Evolutionary conservation across 2,329 filamentous ascomycete genomes (phyloP).

Genomic region (Fusarium sp.): DNA sequence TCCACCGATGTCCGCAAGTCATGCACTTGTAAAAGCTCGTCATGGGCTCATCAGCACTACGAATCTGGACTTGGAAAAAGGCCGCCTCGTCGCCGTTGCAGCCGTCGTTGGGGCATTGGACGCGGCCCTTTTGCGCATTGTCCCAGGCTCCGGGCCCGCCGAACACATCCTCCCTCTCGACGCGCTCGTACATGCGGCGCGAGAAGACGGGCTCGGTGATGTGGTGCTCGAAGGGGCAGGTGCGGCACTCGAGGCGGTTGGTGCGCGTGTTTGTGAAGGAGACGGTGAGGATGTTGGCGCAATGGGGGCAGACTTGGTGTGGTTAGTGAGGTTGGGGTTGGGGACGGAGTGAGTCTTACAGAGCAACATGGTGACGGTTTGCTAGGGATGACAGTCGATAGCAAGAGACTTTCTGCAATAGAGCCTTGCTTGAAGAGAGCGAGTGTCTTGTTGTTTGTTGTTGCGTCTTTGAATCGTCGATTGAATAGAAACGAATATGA

Average conservation of each 20-base stretch:
- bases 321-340: constrained; percentile 30
- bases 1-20: constrained; percentile 74
- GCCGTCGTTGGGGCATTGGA: constrained; percentile 83
- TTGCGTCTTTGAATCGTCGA: background rate
- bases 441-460: background rate
- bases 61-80: constrained; percentile 97
- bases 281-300: constrained; percentile 86
- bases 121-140: constrained; percentile 86
- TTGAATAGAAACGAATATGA: constrained; percentile 7
- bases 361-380: constrained; percentile 68
- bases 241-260: constrained; percentile 95
- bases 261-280: constrained; percentile 66
- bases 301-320: constrained; percentile 79
- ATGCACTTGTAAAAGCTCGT: constrained; percentile 94
- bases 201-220: constrained; percentile 83
- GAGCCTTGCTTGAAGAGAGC: background rate
- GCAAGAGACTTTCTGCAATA: background rate
- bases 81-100: constrained; percentile 89
- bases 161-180: constrained; percentile 90
- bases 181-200: constrained; percentile 86
- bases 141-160: constrained; percentile 91
- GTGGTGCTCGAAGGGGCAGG: constrained; percentile 91
- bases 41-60: constrained; percentile 98
- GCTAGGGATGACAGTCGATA: background rate
- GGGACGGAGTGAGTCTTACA: constrained; percentile 59